phyloP scores from a whole-genome alignment of 352 stramenopile genomes.

The Globisporangium sylvaticum region DNA sequence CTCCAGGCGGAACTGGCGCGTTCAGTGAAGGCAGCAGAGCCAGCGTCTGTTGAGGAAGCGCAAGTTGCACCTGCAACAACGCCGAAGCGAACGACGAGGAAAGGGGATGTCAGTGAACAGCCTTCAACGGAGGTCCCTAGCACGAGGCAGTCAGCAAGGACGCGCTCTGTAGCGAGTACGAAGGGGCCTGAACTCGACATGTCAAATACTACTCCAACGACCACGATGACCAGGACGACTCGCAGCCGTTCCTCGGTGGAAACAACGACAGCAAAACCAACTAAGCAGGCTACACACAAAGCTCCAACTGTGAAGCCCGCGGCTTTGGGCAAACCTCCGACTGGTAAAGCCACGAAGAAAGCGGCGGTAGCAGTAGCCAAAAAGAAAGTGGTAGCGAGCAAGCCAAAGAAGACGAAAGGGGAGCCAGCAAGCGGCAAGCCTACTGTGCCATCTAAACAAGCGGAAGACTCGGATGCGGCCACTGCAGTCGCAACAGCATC shows the following conservation, averaged over 20 bases:
- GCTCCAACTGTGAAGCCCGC: not conserved
- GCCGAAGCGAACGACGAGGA: not conserved
- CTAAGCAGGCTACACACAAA: not conserved
- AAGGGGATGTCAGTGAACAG: not conserved
- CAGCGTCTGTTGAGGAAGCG: not conserved
- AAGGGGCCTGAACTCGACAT: not conserved
- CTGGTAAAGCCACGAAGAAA: not conserved
- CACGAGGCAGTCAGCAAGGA: not conserved
- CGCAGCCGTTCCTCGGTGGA: not conserved
- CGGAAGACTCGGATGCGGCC: not conserved
- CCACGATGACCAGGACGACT: not conserved
- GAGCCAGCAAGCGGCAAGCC: not conserved
- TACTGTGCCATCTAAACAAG: not conserved
- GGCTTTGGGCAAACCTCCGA: conserved; percentile 2
- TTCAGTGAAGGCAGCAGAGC: not conserved
- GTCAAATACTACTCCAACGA: not conserved
- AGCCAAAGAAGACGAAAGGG: not conserved
- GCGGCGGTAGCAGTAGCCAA: not conserved
- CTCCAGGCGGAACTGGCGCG: conserved; percentile 28
- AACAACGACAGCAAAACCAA: not conserved
- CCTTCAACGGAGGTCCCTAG: not conserved
- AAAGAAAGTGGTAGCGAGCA: not conserved
- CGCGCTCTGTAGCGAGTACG: not conserved
- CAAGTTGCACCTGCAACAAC: conserved; percentile 1
- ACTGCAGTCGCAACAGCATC: not conserved